Percentiles rank a stretch among this genome's conserved stretches.
Evolutionary conservation across 768 basidiomycete species (phyloP).

Genomic region (Pseudohyphozyma bogoriensis): DNA sequence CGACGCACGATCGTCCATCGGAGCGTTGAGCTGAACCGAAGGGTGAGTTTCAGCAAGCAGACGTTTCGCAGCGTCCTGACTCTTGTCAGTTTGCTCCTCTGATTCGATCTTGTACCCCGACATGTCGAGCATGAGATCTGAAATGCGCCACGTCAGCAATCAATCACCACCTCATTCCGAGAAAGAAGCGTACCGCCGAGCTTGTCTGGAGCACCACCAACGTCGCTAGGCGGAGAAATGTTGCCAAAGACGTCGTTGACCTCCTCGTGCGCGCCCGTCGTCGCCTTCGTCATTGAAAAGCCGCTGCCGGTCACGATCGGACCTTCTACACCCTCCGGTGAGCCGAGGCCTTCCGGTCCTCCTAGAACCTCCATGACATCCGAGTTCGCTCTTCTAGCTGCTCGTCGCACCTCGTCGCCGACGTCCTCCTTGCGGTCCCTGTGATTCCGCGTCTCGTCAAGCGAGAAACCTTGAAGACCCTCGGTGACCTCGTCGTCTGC

Average conservation of each 20-base stretch:
- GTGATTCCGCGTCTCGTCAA: background rate
- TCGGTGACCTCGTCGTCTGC: too few species aligned
- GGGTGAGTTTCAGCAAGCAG: background rate
- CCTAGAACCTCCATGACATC: slow-evolving; percentile 14
- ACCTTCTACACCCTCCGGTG: background rate
- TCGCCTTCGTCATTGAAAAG: slow-evolving; percentile 1
- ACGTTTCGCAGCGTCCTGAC: too few species aligned
- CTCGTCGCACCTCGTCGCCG: slow-evolving; percentile 21
- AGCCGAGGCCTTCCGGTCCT: background rate
- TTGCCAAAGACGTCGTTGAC: background rate
- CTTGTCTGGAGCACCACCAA: slow-evolving; percentile 9
- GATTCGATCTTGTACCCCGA: slow-evolving; percentile 61
- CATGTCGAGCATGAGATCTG: slow-evolving; percentile 70
- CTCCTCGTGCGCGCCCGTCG: background rate
- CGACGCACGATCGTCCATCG: slow-evolving; percentile 16
- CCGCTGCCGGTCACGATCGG: background rate
- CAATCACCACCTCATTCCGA: background rate
- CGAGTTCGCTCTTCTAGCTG: slow-evolving; percentile 11
- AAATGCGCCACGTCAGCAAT: background rate
- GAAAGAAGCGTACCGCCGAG: slow-evolving; percentile 13
- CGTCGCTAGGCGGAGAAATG: too few species aligned
- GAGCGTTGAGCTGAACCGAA: background rate
- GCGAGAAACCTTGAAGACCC: slow-evolving; percentile 2
- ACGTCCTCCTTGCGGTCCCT: background rate
- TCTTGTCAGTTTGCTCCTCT: slow-evolving; percentile 3